phyloP scores from a whole-genome alignment of 2,329 filamentous ascomycete genomes.

The Thielaviopsis ethacetica region DNA sequence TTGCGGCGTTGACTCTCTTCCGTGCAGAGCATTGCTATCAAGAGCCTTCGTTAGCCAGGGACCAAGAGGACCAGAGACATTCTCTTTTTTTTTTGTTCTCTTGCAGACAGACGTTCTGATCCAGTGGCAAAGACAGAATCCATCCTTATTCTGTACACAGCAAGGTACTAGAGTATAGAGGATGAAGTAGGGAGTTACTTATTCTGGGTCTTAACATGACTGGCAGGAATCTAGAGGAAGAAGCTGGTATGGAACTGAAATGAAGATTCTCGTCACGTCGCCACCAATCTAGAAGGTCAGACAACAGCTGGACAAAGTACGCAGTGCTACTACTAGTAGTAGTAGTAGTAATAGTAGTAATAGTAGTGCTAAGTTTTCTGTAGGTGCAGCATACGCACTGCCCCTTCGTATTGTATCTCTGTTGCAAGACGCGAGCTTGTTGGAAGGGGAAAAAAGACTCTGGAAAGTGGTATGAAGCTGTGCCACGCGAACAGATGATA shows the following conservation, averaged over 20 bases:
- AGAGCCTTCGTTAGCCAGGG: background rate
- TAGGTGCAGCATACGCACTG: no score
- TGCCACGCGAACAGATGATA: background rate
- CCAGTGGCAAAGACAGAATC: background rate
- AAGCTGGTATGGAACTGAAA: background rate
- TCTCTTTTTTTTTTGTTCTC: background rate
- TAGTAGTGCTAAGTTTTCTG: no score
- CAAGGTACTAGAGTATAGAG: no score
- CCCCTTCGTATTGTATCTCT: no score
- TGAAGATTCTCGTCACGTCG: background rate
- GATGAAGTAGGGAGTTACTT: no score
- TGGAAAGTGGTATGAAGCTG: background rate
- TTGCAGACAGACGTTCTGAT: background rate
- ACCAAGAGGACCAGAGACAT: background rate
- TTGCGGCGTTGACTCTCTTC: background rate
- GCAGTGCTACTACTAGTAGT: no score
- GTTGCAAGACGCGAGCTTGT: no score
- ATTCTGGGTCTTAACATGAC: no score
- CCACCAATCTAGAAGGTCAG: background rate
- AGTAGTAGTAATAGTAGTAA: no score
- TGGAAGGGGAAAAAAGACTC: background rate
- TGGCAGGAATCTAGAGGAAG: background rate
- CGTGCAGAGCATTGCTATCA: background rate
- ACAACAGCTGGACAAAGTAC: no score
- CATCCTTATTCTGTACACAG: background rate